phyloP scores from a whole-genome alignment of 148 eudicot genomes.

The Rhododendron molle region DNA sequence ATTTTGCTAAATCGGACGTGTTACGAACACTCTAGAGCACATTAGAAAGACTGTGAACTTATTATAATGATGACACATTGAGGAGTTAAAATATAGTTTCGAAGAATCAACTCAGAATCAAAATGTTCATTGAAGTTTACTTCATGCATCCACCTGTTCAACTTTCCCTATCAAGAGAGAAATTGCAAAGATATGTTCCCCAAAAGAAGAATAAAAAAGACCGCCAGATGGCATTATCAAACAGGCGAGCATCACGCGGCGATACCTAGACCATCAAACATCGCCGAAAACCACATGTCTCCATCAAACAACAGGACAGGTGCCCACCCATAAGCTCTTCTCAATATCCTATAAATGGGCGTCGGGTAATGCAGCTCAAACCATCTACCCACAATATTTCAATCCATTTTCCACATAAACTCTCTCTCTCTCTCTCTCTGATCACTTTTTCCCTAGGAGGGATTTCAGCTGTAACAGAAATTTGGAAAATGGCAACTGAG shows the following conservation, averaged over 20 bases:
- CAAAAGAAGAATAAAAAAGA: neutral
- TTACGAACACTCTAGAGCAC: no score
- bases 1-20: no score
- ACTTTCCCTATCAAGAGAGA: neutral
- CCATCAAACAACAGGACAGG: neutral
- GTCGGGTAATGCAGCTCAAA: neutral
- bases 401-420: no score
- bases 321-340: neutral
- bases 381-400: neutral
- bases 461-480: neutral
- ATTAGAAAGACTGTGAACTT: no score
- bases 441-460: neutral
- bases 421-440: neutral
- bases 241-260: neutral
- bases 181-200: neutral
- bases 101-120: neutral
- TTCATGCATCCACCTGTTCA: neutral
- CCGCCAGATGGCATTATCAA: neutral
- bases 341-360: neutral
- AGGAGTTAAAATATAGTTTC: no score
- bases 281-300: neutral
- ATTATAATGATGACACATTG: no score
- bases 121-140: neutral
- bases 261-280: neutral
- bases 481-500: slow-evolving; percentile 41